Percentiles rank a stretch among this genome's conserved stretches.
phyloP scores from a whole-genome alignment of 2,329 filamentous ascomycete genomes.

The Ascochyta viciae-villosae region DNA sequence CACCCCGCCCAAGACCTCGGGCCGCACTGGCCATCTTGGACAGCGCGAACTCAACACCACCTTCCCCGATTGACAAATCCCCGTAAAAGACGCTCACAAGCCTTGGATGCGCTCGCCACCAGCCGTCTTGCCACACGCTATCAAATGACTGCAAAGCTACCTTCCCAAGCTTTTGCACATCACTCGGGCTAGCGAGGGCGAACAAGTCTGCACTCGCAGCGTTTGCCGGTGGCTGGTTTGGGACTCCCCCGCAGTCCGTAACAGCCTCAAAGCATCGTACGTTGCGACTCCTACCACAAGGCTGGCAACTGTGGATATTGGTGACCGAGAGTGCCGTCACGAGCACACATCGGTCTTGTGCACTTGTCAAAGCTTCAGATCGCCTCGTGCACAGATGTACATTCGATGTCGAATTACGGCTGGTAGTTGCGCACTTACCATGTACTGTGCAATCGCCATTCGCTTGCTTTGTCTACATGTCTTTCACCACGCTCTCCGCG shows the following conservation, averaged over 20 bases:
- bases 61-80: constrained; percentile 13
- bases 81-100: constrained; percentile 1
- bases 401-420: background rate
- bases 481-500: too few relatives aligned
- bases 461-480: background rate
- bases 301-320: background rate
- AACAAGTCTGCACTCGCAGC: background rate
- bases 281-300: constrained; percentile 1
- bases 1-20: constrained; percentile 14
- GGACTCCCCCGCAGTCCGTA: constrained; percentile 7
- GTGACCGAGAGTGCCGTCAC: constrained; percentile 3
- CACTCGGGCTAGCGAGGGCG: background rate
- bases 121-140: constrained; percentile 6
- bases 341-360: constrained; percentile 2
- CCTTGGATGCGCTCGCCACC: constrained; percentile 3
- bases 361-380: constrained; percentile 12
- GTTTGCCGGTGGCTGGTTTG: constrained; percentile 13
- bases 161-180: background rate
- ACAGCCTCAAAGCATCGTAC: constrained; percentile 8
- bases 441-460: background rate
- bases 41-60: constrained; percentile 19
- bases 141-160: background rate
- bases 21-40: constrained; percentile 1
- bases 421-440: background rate
- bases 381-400: constrained; percentile 8